Conservation (phyloP, 352 stramenopile species). For the Thraustochytrium sp. region DNA sequence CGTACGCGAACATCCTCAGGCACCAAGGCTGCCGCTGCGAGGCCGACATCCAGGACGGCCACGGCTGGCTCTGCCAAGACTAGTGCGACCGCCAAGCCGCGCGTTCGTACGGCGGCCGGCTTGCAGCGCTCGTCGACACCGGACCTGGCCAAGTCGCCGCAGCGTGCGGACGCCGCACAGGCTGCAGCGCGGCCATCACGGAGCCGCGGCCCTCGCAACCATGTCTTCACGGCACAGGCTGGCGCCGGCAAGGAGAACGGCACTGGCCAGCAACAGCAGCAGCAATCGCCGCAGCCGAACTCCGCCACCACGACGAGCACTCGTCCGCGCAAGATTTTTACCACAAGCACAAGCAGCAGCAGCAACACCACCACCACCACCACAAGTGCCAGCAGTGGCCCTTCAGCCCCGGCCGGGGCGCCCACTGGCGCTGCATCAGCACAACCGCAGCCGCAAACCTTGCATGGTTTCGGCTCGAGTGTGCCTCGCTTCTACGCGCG, state of each 20-base stretch:
- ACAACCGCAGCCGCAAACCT: not conserved
- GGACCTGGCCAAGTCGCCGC: no score
- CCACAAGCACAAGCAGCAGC: not conserved
- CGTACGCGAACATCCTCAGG: not conserved
- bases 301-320: not conserved
- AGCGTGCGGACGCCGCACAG: no score
- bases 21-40: not conserved
- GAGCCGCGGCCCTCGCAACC: no score
- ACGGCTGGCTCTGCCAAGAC: no score
- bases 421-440: not conserved
- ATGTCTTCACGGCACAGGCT: no score
- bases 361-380: not conserved
- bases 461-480: constrained; percentile 16
- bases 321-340: not conserved
- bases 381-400: not conserved
- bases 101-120: no score
- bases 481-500: constrained; percentile 1
- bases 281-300: no score
- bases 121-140: no score
- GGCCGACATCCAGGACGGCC: not conserved
- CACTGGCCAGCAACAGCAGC: not conserved
- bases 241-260: not conserved
- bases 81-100: no score
- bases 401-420: not conserved
- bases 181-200: no score